Percentiles rank a stretch among this genome's conserved stretches.
Conservation (phyloP, 1,139 yeast genomes). For the Saccharomycopsis phalli region DNA sequence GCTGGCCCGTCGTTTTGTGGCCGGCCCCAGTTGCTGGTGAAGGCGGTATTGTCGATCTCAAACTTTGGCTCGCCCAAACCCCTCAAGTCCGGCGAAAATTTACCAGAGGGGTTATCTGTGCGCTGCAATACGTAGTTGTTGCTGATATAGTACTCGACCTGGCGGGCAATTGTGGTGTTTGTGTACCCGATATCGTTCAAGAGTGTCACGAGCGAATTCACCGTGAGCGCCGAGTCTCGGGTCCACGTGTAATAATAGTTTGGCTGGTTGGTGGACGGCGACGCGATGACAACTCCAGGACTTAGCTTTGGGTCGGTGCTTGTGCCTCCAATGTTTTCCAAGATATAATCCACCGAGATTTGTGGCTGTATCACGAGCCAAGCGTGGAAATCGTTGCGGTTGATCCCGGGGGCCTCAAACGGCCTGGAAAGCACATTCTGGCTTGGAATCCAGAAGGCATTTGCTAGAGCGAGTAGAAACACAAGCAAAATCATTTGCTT, state of each 20-base stretch:
- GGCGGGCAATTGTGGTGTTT: constrained; percentile 26
- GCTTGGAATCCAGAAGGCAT: background rate
- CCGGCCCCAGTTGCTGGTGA: constrained; percentile 73
- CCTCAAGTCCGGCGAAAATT: constrained; percentile 36
- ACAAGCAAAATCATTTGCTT: background rate
- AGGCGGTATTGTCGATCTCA: constrained; percentile 53
- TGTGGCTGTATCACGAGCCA: constrained; percentile 51
- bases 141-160: constrained; percentile 53
- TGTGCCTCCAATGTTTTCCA: constrained; percentile 51
- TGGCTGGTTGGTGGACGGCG: constrained; percentile 63
- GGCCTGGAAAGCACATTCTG: constrained; percentile 1
- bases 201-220: constrained; percentile 52
- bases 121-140: constrained; percentile 56
- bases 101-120: constrained; percentile 59
- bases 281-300: constrained; percentile 72
- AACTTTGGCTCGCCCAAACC: constrained; percentile 92
- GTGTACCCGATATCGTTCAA: constrained; percentile 36
- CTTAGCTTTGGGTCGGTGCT: constrained; percentile 24
- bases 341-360: constrained; percentile 44
- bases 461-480: background rate
- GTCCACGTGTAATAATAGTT: constrained; percentile 87
- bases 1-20: constrained; percentile 98
- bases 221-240: constrained; percentile 81
- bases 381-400: constrained; percentile 35
- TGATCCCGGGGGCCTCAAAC: constrained; percentile 6